Evolutionary conservation across 2,329 filamentous ascomycete genomes (phyloP).

Genomic region (Microthyrium microscopicum): DNA sequence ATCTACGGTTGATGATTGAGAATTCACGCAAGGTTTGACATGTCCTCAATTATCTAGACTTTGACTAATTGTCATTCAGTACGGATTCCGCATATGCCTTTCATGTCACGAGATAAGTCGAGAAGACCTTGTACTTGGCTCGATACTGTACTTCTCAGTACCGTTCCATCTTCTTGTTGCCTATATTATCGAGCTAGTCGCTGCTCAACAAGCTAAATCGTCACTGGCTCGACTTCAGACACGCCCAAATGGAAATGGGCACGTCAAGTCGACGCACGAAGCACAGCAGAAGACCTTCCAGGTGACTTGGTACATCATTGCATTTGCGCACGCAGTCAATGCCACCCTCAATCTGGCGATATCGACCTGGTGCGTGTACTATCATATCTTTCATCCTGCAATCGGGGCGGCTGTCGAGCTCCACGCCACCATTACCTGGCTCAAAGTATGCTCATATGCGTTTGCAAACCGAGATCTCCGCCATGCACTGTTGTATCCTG

Average conservation of each 20-base stretch:
- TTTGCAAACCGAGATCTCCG: constrained; percentile 92
- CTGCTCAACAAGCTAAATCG: constrained; percentile 60
- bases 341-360: constrained; percentile 64
- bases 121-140: constrained; percentile 59
- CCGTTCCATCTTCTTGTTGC: constrained; percentile 83
- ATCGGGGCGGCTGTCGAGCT: constrained; percentile 83
- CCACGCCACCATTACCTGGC: constrained; percentile 87
- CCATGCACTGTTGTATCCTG: constrained; percentile 70
- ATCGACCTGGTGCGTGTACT: constrained; percentile 77
- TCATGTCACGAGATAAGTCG: constrained; percentile 74
- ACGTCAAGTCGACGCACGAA: constrained; percentile 35
- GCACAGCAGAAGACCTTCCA: constrained; percentile 49
- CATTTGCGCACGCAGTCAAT: constrained; percentile 68
- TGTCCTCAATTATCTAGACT: constrained; percentile 8
- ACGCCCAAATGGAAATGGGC: constrained; percentile 26
- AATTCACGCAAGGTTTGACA: constrained; percentile 72
- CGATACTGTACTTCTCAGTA: constrained; percentile 68
- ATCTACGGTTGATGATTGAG: constrained; percentile 85
- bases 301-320: constrained; percentile 63
- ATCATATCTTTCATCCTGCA: constrained; percentile 76
- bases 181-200: constrained; percentile 73
- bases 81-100: constrained; percentile 86
- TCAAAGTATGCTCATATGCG: constrained; percentile 91
- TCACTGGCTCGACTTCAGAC: constrained; percentile 44
- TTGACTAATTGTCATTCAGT: constrained; percentile 37